Percentiles rank a stretch among this genome's conserved stretches.
These are phyloP conservation scores for Xerocomus minutiporus DNA, from an alignment of 1,284 basidiomycete species.

Conservation along the genomic window DNA sequence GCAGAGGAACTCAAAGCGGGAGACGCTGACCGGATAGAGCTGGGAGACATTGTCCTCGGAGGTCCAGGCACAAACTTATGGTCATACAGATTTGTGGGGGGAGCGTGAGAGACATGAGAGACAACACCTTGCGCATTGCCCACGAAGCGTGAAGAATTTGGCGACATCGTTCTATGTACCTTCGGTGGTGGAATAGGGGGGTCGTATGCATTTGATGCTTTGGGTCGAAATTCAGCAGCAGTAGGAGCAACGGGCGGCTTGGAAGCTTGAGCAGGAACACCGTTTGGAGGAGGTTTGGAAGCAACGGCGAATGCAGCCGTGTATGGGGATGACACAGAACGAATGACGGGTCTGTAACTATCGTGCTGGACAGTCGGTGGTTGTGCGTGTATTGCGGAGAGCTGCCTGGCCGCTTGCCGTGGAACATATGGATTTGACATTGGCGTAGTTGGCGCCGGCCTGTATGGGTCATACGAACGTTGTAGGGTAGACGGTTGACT, in stretches of 20 bases:
- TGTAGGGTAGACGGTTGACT: slow-evolving; percentile 11
- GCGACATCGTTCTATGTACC: slow-evolving; percentile 30
- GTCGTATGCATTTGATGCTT: slow-evolving; percentile 71
- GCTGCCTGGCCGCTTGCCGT: slow-evolving; percentile 15
- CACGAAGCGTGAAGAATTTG: slow-evolving; percentile 23
- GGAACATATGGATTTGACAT: slow-evolving; percentile 10
- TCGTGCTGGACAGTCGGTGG: slow-evolving; percentile 12
- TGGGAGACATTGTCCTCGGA: slow-evolving; percentile 36
- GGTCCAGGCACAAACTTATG: slow-evolving; percentile 13
- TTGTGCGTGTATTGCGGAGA: slow-evolving; percentile 21
- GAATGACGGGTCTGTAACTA: slow-evolving; percentile 11
- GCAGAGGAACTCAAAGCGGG: slow-evolving; percentile 24
- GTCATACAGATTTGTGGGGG: slow-evolving; percentile 18
- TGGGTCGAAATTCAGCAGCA: slow-evolving; percentile 49
- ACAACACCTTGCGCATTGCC: slow-evolving; percentile 12
- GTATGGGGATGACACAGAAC: slow-evolving; percentile 24
- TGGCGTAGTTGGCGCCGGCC: slow-evolving; percentile 26
- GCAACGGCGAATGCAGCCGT: slow-evolving; percentile 14
- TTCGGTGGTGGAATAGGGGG: slow-evolving; percentile 65
- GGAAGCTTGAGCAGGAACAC: slow-evolving; percentile 23
- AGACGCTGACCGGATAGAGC: slow-evolving; percentile 30
- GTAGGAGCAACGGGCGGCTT: slow-evolving; percentile 36
- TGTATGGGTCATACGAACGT: slow-evolving; percentile 32
- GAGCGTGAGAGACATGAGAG: slow-evolving; percentile 12
- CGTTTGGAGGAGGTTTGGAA: slow-evolving; percentile 16